These are phyloP conservation scores for Metschnikowia corniflorae DNA, from an alignment of 805 yeast genomes.

Conservation along the genomic window DNA sequence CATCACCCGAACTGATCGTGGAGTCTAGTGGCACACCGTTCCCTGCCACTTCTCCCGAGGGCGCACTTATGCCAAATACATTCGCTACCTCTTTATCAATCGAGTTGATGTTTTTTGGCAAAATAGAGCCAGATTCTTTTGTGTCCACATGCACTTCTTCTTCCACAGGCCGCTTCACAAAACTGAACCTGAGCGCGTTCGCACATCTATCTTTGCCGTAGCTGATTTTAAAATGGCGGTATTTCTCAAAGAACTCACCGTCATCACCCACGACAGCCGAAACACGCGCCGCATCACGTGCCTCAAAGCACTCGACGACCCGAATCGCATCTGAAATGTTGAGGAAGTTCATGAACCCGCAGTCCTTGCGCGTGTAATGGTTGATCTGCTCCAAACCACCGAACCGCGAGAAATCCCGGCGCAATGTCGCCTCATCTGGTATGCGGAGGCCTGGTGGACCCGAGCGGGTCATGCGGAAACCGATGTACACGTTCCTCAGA, in stretches of 20 bases:
- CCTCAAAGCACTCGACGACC: constrained; percentile 57
- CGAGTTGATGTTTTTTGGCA: constrained; percentile 1
- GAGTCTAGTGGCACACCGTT: neutral
- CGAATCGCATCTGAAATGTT: constrained; percentile 61
- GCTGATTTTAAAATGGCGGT: constrained; percentile 53
- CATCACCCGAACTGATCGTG: neutral
- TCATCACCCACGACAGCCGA: constrained; percentile 37
- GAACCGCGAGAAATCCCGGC: constrained; percentile 58
- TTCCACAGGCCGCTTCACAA: constrained; percentile 37
- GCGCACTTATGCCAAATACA: constrained; percentile 37
- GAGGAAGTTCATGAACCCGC: constrained; percentile 73
- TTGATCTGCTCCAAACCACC: constrained; percentile 79
- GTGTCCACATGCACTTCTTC: neutral
- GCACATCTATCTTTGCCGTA: constrained; percentile 83
- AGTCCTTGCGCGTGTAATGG: constrained; percentile 61
- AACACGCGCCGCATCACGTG: constrained; percentile 25
- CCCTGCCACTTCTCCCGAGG: neutral
- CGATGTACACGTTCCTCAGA: constrained; percentile 72
- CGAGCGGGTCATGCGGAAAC: constrained; percentile 37
- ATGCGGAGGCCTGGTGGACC: constrained; percentile 17
- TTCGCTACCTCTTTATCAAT: constrained; percentile 37
- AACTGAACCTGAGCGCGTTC: constrained; percentile 56
- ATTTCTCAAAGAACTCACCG: constrained; percentile 39
- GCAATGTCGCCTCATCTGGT: constrained; percentile 45
- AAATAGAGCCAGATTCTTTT: neutral